phyloP scores from a whole-genome alignment of 2,329 filamentous ascomycete species.

The Colletotrichum sp. region DNA sequence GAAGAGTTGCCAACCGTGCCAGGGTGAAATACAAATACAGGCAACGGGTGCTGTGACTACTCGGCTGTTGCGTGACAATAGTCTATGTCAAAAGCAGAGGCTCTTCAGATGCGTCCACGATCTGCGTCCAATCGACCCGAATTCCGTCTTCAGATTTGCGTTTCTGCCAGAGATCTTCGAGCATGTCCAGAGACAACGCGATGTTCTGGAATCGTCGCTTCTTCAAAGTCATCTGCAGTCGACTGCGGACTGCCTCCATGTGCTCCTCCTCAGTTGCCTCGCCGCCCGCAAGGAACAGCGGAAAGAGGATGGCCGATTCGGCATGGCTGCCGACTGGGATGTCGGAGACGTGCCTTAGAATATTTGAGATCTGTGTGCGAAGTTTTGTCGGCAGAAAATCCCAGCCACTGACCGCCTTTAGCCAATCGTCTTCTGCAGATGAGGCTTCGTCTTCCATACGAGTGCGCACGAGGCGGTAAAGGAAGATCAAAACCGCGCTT shows the following conservation, averaged over 20 bases:
- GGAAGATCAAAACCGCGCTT: not conserved
- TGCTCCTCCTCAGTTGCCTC: conserved; percentile 9
- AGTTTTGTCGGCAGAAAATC: conserved; percentile 7
- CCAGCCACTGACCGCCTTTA: not conserved
- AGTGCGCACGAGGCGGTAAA: conserved; percentile 2
- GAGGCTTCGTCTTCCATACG: not conserved
- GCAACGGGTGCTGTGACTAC: not conserved
- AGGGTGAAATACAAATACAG: too few species aligned
- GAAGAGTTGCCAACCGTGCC: too few species aligned
- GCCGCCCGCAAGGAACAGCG: conserved; percentile 16
- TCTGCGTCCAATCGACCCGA: conserved; percentile 3
- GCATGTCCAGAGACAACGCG: not conserved
- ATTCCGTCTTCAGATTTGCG: not conserved
- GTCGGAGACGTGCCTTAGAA: not conserved
- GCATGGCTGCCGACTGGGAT: conserved; percentile 10
- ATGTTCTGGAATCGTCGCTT: conserved; percentile 12
- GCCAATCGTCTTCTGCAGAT: not conserved
- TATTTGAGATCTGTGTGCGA: conserved; percentile 6
- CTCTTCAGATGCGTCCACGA: not conserved
- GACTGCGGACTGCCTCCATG: conserved; percentile 2
- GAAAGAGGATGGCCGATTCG: conserved; percentile 17
- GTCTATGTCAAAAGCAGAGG: conserved; percentile 4
- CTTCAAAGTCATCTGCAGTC: conserved; percentile 9
- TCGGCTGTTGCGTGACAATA: not conserved
- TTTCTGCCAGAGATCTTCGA: conserved; percentile 15